Evolutionary conservation across 257 asterid species (phyloP).

Genomic region (Fraxinus cuspidata): DNA sequence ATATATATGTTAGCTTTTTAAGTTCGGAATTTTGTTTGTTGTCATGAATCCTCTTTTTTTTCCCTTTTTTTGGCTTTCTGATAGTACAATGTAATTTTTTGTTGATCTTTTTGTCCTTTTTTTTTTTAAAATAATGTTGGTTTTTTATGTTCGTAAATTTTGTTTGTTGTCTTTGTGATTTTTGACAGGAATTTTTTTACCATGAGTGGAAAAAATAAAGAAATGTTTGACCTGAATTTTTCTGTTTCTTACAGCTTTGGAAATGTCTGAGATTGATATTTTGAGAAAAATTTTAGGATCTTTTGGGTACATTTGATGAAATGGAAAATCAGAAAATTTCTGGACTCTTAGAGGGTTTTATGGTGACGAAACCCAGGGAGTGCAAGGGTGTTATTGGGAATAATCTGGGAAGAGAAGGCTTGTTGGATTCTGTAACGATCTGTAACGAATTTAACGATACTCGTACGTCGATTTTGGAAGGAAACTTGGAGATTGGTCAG

Average conservation of each 20-base stretch:
- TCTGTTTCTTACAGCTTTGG: conserved; percentile 36
- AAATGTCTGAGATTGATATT: conserved; percentile 30
- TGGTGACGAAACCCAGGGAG: background rate
- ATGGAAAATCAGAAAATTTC: conserved; percentile 41
- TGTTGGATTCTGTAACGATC: conserved; percentile 18
- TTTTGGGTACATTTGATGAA: conserved; percentile 39
- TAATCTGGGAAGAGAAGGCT: conserved; percentile 24
- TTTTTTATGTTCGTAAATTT: background rate
- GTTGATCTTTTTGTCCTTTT: conserved; percentile 27
- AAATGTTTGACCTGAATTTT: conserved; percentile 28
- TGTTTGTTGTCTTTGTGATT: conserved; percentile 15
- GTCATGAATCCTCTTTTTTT: too few species aligned
- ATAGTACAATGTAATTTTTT: background rate
- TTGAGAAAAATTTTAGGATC: conserved; percentile 44
- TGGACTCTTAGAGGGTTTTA: conserved; percentile 46
- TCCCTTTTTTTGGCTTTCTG: background rate
- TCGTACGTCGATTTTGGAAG: conserved; percentile 23
- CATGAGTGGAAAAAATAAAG: conserved; percentile 1
- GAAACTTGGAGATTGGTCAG: conserved; percentile 25
- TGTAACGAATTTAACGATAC: conserved; percentile 4
- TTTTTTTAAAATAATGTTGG: background rate
- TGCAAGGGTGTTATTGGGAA: conserved; percentile 32
- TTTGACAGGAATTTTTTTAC: background rate
- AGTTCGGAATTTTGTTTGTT: too few species aligned
- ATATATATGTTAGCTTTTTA: background rate